Conservation (phyloP, 108 stramenopile genomes). For the Cyclostephanos tholiformis region DNA sequence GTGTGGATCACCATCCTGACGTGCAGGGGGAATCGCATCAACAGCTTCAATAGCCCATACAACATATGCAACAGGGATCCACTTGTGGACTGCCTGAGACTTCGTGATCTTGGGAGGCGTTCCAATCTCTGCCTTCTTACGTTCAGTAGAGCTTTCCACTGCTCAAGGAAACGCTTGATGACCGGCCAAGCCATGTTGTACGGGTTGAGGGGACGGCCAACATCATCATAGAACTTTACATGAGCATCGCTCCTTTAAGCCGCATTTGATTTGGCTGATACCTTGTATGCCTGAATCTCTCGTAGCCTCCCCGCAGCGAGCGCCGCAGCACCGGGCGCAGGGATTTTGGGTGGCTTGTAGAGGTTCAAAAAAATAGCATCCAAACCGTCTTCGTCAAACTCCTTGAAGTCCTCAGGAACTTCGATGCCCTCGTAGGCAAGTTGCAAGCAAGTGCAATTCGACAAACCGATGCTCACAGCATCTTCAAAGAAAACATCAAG, state of each 20-base stretch:
- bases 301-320: not conserved
- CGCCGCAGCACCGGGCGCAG: not conserved
- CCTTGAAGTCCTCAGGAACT: not conserved
- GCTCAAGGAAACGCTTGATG: not conserved
- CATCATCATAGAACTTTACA: constrained; percentile 1
- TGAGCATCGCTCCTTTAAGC: not conserved
- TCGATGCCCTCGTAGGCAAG: not conserved
- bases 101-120: not conserved
- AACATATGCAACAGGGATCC: no score
- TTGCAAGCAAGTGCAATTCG: no score
- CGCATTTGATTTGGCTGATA: not conserved
- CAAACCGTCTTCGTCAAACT: not conserved
- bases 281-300: not conserved
- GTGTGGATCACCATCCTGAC: no score
- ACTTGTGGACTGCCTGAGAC: no score
- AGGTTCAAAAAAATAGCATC: not conserved
- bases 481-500: no score
- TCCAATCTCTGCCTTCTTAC: not conserved
- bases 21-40: no score
- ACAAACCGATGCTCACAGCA: no score
- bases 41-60: no score
- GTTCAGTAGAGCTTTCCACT: not conserved
- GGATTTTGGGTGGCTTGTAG: not conserved
- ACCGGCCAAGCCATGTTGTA: not conserved
- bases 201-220: not conserved